Conservation (phyloP, 345 rosid genomes). For the Salix dunnii region DNA sequence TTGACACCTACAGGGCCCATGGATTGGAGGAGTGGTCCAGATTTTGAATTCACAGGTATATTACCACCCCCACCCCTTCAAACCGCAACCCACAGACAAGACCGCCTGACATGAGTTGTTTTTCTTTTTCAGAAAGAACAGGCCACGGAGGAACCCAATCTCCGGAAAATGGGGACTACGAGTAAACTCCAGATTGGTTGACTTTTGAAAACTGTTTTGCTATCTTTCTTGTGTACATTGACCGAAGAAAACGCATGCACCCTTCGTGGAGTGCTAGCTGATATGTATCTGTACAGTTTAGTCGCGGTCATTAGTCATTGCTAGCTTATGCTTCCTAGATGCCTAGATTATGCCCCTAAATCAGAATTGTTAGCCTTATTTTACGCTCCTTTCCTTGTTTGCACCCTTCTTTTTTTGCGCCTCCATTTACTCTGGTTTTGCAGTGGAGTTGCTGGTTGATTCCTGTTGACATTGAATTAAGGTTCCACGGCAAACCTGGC, state of each 20-base stretch:
- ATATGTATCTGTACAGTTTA: conserved; percentile 40
- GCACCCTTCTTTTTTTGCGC: neutral
- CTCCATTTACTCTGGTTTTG: neutral
- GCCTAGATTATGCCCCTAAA: neutral
- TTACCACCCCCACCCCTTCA: too few relatives aligned
- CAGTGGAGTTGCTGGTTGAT: neutral
- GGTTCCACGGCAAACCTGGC: neutral
- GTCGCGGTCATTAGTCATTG: conserved; percentile 9
- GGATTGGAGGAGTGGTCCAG: conserved; percentile 50
- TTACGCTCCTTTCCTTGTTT: neutral
- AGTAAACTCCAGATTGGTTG: conserved; percentile 31
- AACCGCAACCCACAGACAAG: neutral
- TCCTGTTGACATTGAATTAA: neutral
- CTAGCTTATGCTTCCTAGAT: conserved; percentile 15
- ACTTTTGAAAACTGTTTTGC: conserved; percentile 5
- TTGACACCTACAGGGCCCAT: conserved; percentile 34
- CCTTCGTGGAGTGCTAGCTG: conserved; percentile 30
- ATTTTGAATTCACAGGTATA: conserved; percentile 57
- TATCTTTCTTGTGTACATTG: conserved; percentile 4
- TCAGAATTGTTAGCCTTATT: neutral
- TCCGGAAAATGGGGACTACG: conserved; percentile 62
- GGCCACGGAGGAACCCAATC: conserved; percentile 47
- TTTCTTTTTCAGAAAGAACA: conserved; percentile 44
- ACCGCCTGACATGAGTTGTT: conserved; percentile 8
- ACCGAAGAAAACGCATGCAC: conserved; percentile 21